Base-by-base conservation (phyloP, 805 yeast species). In the Saccharomycopsis olivae region DNA sequence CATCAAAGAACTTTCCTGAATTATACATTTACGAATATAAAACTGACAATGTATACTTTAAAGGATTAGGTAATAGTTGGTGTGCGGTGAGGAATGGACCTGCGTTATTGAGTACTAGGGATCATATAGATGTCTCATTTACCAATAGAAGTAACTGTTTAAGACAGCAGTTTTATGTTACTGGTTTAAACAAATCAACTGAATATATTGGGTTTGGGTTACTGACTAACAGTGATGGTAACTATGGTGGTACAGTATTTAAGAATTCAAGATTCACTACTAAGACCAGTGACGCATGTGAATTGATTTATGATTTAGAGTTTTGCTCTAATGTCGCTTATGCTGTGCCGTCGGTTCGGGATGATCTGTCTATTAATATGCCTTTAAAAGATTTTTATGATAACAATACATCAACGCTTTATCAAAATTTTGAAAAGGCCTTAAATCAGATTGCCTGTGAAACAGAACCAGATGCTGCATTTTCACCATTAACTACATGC, bases 251-350 rank as follows among this genome's bases (percentile, higher is more conserved):
- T 4, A 67, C 75, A 3, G 65, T 83, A 0, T 83, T 73, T 51
- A 56, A 62, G 5, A 68, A 68, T 9, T 68, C 79, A 31, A 56
- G 57, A 28, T 83, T 89, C 44, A 68, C 71, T 30, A 74, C 85
- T 2, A 58, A 71, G 56, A 57, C 56, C 19, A 54, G 66, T 2
- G 61, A 64, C 15, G 70, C 83, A 1, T 89, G 98, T 56, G 73
- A 79, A 44, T 59, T 88, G 36, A 71, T 87, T 14, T 85, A 73
- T 54, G 81, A 74, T 43, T 64, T 89, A 44, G 76, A 72, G 2
- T 87, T 87, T 52, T 89, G 98, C 57, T 57, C 66, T 23, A 71
- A 73, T 34, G 94, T 89, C 18, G 92, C 95, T 1, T 89, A 88
- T 59, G 70, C 95, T 0, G 95, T 84, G 0, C 97, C 97, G 0